These are phyloP conservation scores for Elongisporangium prolatum DNA, from an alignment of 352 stramenopile genomes.

Conservation along the genomic window DNA sequence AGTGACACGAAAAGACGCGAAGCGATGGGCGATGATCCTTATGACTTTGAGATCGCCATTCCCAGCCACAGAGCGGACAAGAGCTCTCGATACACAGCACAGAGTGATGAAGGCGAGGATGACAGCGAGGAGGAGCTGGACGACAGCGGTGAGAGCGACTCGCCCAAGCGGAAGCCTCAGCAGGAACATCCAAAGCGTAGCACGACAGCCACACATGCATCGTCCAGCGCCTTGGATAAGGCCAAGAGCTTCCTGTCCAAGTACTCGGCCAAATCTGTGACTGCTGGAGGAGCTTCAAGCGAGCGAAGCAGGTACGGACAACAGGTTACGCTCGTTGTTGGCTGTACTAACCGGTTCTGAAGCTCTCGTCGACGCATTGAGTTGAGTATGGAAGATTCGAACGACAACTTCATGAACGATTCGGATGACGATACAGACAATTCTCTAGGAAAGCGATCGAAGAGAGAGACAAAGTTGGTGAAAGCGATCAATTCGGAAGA, in stretches of 20 bases:
- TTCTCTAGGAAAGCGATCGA: conserved; percentile 1
- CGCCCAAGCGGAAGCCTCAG: conserved; percentile 12
- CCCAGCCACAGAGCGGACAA: conserved; percentile 8
- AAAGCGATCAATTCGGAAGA: background rate
- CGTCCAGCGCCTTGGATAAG: conserved; percentile 49
- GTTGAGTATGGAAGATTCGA: conserved; percentile 42
- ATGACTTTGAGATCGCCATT: conserved; percentile 51
- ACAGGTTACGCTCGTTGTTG: conserved; percentile 1
- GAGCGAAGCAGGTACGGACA: conserved; percentile 3
- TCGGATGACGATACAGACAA: conserved; percentile 3
- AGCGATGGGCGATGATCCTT: conserved; percentile 23
- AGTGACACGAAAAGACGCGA: background rate
- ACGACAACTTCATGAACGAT: conserved; percentile 36
- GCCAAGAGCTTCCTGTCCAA: conserved; percentile 72
- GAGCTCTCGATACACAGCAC: background rate
- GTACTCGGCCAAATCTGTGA: conserved; percentile 38
- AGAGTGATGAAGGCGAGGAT: conserved; percentile 4
- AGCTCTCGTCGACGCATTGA: conserved; percentile 24
- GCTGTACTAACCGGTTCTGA: background rate
- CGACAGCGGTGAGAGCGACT: conserved; percentile 8
- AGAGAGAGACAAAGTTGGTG: background rate
- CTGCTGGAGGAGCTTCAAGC: background rate
- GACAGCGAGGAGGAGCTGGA: conserved; percentile 1
- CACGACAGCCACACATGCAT: conserved; percentile 1
- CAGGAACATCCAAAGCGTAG: conserved; percentile 10